Evolutionary conservation across 148 eudicot genomes (phyloP), one percentile per base, ranked within the genome.

Genomic region (Rheum nobile): DNA sequence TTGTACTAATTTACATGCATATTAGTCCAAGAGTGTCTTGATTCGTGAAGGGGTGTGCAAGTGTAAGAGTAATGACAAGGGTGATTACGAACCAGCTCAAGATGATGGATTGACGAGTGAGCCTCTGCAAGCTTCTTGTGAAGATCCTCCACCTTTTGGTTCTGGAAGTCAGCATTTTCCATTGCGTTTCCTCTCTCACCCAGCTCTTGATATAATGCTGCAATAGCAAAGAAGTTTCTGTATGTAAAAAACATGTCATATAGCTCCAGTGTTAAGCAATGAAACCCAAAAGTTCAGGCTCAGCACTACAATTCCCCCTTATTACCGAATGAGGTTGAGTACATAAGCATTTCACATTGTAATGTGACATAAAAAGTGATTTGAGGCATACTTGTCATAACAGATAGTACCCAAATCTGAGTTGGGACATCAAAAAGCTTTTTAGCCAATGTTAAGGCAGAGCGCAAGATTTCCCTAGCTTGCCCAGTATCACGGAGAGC

Each of bases 391-490:
- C 98, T 88, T 72, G 97, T 85, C 74, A 91, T 47, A 79, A 86
- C 88, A 28, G 99, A 84, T 17, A 95, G 88, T 28, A 95, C 99
- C 97, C 97, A 91, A 54, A 86, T 88, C 82, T 91, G 99, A 68
- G 97, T 91, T 19, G 99, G 99, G 71, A 90, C 67, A 79, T 95
- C 99, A 76, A 78, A 83, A 9, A 91, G 96, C 84, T 91, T 95
- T 87, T 90, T 95, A 17, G 99, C 96, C 82, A 95, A 79, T 16
- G 99, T 95, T 72, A 95, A 86, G 76, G 97, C 87, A 71, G 99
- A 95, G 80, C 90, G 86, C 85, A 95, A 85, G 72, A 95, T 95
- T 81, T 95, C 99, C 80, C 90, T 84, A 70, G 97, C 99, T 86
- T 95, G 99, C 52, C 75, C 86, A 72, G 93, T 86, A 78, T 95